A percentile compares a stretch with the other conserved stretches of the same genome.
Evolutionary conservation across 2,329 filamentous ascomycete genomes (phyloP).

Genomic region (Sordariomycetes sp.): DNA sequence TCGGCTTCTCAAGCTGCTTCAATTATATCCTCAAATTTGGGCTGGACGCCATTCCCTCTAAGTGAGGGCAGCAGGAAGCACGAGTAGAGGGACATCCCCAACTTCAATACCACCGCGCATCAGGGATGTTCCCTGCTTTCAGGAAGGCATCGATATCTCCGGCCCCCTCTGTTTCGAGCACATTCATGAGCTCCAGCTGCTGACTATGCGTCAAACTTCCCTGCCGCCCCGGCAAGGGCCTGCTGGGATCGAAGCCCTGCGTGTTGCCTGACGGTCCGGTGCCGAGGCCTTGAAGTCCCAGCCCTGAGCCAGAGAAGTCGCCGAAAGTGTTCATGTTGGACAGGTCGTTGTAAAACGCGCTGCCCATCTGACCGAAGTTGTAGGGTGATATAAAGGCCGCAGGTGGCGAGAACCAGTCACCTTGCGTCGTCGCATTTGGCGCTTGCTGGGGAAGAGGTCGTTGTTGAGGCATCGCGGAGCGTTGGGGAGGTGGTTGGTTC

Average conservation of each 20-base stretch:
- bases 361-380: conserved; percentile 31
- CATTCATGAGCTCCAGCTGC: conserved; percentile 74
- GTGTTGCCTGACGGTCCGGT: conserved; percentile 10
- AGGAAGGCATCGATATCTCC: conserved; percentile 53
- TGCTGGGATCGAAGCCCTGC: background rate
- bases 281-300: conserved; percentile 23
- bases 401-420: conserved; percentile 46
- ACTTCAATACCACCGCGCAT: conserved; percentile 21
- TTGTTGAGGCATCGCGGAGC: conserved; percentile 24
- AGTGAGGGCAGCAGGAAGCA: no score
- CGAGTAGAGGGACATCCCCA: no score
- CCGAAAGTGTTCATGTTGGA: conserved; percentile 18
- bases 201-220: conserved; percentile 72
- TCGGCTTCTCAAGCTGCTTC: no score
- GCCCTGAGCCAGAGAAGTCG: conserved; percentile 16
- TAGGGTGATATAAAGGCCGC: conserved; percentile 45
- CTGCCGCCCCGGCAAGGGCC: conserved; percentile 36
- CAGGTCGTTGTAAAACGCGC: conserved; percentile 28
- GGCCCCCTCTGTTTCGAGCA: conserved; percentile 61
- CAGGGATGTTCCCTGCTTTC: conserved; percentile 25
- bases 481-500: conserved; percentile 13
- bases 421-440: conserved; percentile 23
- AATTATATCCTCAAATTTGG: no score
- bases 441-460: conserved; percentile 29
- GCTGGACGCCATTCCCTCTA: no score